Evolutionary conservation across 352 stramenopile genomes (phyloP), one percentile per base, ranked within the genome.

Genomic region (Achlya hypogyna): DNA sequence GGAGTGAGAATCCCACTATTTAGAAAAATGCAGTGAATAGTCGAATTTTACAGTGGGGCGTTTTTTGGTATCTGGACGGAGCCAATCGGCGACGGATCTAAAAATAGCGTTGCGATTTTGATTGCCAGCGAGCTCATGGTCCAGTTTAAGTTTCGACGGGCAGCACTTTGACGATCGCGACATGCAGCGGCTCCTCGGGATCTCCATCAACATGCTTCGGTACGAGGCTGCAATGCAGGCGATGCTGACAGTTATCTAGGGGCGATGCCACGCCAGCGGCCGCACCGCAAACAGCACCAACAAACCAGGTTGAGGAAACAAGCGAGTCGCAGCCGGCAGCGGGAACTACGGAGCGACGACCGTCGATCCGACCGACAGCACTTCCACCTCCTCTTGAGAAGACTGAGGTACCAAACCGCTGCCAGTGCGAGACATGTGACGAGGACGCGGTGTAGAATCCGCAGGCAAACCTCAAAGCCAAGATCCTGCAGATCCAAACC

Each of bases 401-500:
- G 51, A 49, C 34, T 5, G 34, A 51, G 28, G 52, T 60, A 60
- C 28, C 6, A 54, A 16, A 20, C 32, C 9, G 10, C 9, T 56
- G 9, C 20, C 20, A 9, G 28, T 28, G 28, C 16, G 9, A 56
- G 9, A 9, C 9, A 16, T 20, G 23, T 56, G 51, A 20, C 28
- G 20, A 22, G 29, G 18, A 16, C n/a, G 38, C 42, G 42, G 42
- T 23, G 45, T 43, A 71, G 53, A 70, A 65, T 27, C 49, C 45
- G 4, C 69, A 73, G 35, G 63, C 53, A 16, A 68, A 63, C 32
- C 27, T 93, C 43, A 91, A 93, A 69, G 74, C 73, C 4, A 80
- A 89, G 51, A 93, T 93, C 65, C 75, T 80, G 0, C 69, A 91
- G 65, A 91, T 93, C 62, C 83, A 93, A 59, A 79, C 83, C 28